Conservation (phyloP, 371 early-diverging fungal species). For the Coemansia sp. region DNA sequence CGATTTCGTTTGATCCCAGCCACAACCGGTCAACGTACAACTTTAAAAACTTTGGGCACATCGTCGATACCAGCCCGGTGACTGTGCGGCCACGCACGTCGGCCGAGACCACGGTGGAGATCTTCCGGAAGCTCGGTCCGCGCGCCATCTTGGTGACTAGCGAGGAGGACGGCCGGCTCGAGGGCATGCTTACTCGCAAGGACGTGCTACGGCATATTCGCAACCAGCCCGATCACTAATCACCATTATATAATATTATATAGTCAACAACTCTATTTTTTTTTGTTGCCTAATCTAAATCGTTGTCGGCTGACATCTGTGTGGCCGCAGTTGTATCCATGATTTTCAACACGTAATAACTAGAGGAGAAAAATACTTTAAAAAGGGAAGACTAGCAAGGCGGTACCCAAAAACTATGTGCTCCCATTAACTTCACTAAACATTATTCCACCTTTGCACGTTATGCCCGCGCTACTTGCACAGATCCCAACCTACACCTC, state of each 20-base stretch:
- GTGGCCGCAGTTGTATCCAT: no score
- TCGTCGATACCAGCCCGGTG: slow-evolving; percentile 83
- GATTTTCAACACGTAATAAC: no score
- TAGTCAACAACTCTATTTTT: no score
- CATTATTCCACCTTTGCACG: no score
- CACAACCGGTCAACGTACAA: slow-evolving; percentile 33
- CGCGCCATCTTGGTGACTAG: slow-evolving; percentile 71
- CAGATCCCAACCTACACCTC: no score
- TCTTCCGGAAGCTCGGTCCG: slow-evolving; percentile 91
- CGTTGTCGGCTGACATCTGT: no score
- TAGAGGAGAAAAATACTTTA: no score
- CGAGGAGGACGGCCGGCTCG: slow-evolving; percentile 59
- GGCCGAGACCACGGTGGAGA: slow-evolving; percentile 84
- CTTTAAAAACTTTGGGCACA: slow-evolving; percentile 60
- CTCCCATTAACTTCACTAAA: no score
- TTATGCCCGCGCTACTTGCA: not conserved
- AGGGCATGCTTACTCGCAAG: slow-evolving; percentile 77
- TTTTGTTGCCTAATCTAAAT: no score
- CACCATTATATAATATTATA: no score
- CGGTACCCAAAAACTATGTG: no score
- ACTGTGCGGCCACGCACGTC: slow-evolving; percentile 78
- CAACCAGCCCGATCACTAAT: not conserved
- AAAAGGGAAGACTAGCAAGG: no score
- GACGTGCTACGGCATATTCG: slow-evolving; percentile 58
- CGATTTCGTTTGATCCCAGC: not conserved